These are phyloP conservation scores for Lachancea quebecensis DNA, from an alignment of 805 yeast genomes.

Conservation along the genomic window DNA sequence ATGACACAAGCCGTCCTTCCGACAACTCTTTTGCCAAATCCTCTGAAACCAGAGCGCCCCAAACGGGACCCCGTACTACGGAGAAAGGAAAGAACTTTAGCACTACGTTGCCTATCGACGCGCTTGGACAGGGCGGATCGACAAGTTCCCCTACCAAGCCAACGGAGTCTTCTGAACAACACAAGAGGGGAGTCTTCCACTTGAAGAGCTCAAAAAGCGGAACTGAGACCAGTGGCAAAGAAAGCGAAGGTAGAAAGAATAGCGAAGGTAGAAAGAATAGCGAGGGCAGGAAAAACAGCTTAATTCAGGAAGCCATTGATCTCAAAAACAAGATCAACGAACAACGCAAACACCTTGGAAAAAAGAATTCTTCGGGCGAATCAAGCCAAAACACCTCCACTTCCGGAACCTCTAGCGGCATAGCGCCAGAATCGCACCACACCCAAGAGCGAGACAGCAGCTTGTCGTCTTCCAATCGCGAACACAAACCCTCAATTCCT, in stretches of 20 bases:
- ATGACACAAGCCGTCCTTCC: too few relatives aligned
- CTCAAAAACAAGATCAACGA: constrained; percentile 1
- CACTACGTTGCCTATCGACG: constrained; percentile 6
- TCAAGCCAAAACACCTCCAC: background rate
- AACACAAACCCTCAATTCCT: too few relatives aligned
- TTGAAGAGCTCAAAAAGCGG: background rate
- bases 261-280: background rate
- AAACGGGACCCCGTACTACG: background rate
- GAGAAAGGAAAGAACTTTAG: constrained; percentile 1
- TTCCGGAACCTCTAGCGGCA: background rate
- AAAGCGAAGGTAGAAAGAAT: background rate
- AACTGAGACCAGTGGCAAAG: background rate
- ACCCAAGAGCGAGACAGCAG: background rate
- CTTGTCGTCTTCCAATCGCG: too few relatives aligned
- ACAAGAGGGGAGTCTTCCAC: constrained; percentile 4
- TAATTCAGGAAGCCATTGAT: background rate
- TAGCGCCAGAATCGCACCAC: background rate
- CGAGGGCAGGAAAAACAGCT: background rate
- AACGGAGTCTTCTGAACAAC: constrained; percentile 1
- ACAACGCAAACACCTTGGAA: constrained; percentile 2
- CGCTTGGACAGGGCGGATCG: background rate
- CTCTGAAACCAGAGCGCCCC: background rate
- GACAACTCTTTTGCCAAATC: background rate
- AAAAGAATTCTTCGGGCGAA: background rate
- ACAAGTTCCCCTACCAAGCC: background rate